These are phyloP conservation scores for Penicillium canariense DNA, from an alignment of 495 filamentous ascomycete genomes.

Conservation along the genomic window DNA sequence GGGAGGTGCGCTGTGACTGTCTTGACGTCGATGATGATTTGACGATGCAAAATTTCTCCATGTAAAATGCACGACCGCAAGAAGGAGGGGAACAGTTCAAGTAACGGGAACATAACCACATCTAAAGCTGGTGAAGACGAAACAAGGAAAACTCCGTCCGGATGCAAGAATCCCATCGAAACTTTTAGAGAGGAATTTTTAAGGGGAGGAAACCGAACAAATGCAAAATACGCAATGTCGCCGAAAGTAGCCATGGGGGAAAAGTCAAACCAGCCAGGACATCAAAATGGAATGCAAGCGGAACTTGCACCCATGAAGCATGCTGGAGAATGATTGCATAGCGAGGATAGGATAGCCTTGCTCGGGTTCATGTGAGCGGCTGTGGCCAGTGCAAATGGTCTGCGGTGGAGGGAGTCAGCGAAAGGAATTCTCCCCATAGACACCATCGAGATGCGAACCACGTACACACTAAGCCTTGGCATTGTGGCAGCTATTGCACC, in stretches of 20 bases:
- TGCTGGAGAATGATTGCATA: not conserved
- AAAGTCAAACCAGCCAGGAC: not conserved
- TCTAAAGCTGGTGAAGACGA: not conserved
- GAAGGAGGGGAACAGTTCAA: not conserved
- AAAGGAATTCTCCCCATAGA: not conserved
- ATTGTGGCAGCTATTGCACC: conserved; percentile 47
- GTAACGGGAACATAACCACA: not conserved
- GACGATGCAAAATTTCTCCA: not conserved
- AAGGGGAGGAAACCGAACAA: conserved; percentile 10
- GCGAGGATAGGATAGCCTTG: conserved; percentile 7
- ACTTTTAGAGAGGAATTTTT: conserved; percentile 14
- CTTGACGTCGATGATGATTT: conserved; percentile 2
- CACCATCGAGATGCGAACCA: not conserved
- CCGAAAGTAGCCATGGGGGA: conserved; percentile 7
- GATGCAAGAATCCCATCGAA: conserved; percentile 20
- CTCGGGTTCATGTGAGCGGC: conserved; percentile 5
- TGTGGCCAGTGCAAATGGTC: not conserved
- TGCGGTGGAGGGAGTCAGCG: not conserved
- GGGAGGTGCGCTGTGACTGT: not conserved
- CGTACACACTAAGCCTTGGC: conserved; percentile 32
- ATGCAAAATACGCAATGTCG: conserved; percentile 12
- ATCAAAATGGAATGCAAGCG: conserved; percentile 1
- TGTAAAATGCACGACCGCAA: not conserved
- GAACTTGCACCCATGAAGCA: not conserved
- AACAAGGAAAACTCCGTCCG: conserved; percentile 18